Conservation (phyloP, 2,329 filamentous ascomycete genomes). For the Coleophoma crateriformis region DNA sequence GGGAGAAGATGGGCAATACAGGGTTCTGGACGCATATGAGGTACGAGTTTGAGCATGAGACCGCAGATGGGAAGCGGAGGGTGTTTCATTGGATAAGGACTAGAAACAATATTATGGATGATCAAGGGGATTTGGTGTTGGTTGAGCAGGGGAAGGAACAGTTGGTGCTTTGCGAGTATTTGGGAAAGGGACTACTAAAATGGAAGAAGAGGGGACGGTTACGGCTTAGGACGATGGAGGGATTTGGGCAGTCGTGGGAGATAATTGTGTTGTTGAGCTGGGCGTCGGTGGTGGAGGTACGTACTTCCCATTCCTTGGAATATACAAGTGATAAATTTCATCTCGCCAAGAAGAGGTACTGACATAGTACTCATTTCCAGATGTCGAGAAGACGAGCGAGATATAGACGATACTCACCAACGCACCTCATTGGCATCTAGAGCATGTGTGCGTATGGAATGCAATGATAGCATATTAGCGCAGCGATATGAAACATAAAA, state of each 20-base stretch:
- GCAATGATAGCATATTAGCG: no score
- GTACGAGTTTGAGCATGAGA: conserved; percentile 14
- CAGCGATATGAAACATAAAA: no score
- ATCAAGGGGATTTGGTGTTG: conserved; percentile 19
- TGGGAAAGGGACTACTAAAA: conserved; percentile 16
- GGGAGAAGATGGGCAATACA: conserved; percentile 14
- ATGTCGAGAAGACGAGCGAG: conserved; percentile 15
- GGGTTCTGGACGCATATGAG: conserved; percentile 21
- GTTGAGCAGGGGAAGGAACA: conserved; percentile 15
- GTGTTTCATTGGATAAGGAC: conserved; percentile 17
- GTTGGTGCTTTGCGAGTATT: conserved; percentile 14
- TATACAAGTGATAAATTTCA: not conserved
- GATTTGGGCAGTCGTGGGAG: conserved; percentile 14
- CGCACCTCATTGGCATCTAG: conserved; percentile 13
- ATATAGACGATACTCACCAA: conserved; percentile 14
- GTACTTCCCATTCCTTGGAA: not conserved
- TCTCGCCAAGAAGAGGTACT: not conserved
- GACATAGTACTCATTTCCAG: conserved; percentile 1
- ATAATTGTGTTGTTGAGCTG: conserved; percentile 16
- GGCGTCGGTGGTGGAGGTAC: conserved; percentile 16
- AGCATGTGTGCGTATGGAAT: not conserved
- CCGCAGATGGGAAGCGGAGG: conserved; percentile 6
- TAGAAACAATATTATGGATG: conserved; percentile 17
- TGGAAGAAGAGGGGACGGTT: conserved; percentile 19
- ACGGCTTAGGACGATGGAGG: conserved; percentile 8